Percentiles rank a stretch among this genome's conserved stretches.
phyloP scores from a whole-genome alignment of 1,284 basidiomycete species.

The Rhodotorula sp. region DNA sequence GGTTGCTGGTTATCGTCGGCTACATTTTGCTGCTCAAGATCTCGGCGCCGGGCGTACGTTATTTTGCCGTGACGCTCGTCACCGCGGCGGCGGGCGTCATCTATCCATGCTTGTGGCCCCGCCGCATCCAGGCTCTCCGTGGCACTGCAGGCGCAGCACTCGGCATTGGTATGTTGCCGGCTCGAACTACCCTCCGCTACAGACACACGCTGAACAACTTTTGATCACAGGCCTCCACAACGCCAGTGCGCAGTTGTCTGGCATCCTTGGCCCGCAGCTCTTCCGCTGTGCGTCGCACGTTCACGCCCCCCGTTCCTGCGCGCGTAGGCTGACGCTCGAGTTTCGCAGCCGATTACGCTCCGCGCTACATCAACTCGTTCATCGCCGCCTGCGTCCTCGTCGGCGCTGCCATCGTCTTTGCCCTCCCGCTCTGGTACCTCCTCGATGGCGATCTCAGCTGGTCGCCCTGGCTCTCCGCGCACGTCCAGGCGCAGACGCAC shows the following conservation, averaged over 20 bases:
- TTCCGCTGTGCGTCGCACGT: neutral
- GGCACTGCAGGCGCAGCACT: slow-evolving; percentile 14
- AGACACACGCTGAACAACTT: neutral
- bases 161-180: slow-evolving; percentile 5
- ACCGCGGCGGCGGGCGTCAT: neutral
- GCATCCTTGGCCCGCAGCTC: slow-evolving; percentile 20
- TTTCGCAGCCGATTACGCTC: neutral
- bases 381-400: neutral
- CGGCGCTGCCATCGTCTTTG: neutral
- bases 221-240: slow-evolving; percentile 6
- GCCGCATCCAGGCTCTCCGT: slow-evolving; percentile 18
- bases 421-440: slow-evolving; percentile 8
- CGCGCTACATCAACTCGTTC: slow-evolving; percentile 1
- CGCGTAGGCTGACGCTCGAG: neutral
- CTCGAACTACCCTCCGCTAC: neutral
- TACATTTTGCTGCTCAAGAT: slow-evolving; percentile 8
- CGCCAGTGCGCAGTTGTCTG: slow-evolving; percentile 17
- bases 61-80: slow-evolving; percentile 14
- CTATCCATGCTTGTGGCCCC: slow-evolving; percentile 23
- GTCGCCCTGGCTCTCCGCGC: slow-evolving; percentile 1
- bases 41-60: neutral
- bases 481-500: slow-evolving; percentile 22
- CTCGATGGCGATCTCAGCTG: slow-evolving; percentile 15
- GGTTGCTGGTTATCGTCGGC: neutral
- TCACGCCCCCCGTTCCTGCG: neutral